Conservation (phyloP, 345 rosid species). For the Kandelia obovata region DNA sequence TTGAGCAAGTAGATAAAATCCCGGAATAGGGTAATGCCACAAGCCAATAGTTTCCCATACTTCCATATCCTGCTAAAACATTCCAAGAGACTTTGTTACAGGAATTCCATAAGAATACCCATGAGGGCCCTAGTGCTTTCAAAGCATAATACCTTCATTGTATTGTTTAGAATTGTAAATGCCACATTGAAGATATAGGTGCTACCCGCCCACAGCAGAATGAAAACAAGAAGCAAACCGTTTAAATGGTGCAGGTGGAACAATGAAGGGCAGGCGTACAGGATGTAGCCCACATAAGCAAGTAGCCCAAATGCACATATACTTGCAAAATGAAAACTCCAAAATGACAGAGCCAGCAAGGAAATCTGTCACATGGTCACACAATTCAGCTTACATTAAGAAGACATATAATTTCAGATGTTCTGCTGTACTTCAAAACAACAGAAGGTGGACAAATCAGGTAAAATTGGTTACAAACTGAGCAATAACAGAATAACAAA, state of each 20-base stretch:
- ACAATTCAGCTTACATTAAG: background rate
- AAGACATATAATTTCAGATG: background rate
- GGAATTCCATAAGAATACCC: background rate
- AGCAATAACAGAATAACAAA: background rate
- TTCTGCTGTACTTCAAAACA: background rate
- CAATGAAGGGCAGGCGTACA: slow-evolving; percentile 44
- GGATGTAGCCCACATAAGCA: slow-evolving; percentile 45
- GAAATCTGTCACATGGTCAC: slow-evolving; percentile 31
- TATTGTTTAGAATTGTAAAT: slow-evolving; percentile 30
- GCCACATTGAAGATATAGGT: slow-evolving; percentile 50
- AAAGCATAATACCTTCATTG: slow-evolving; percentile 30
- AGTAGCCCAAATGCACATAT: slow-evolving; percentile 46
- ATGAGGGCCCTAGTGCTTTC: background rate
- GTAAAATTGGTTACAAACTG: no score
- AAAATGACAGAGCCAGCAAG: slow-evolving; percentile 40
- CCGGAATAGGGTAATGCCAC: slow-evolving; percentile 47
- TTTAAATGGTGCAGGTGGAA: slow-evolving; percentile 39
- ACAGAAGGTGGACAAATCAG: background rate
- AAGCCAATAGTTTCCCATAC: slow-evolving; percentile 47
- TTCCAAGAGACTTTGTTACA: background rate
- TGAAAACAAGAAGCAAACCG: slow-evolving; percentile 46
- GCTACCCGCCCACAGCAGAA: slow-evolving; percentile 47
- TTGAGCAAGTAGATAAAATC: slow-evolving; percentile 46
- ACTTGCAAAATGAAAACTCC: slow-evolving; percentile 51
- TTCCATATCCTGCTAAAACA: slow-evolving; percentile 39